Base-by-base conservation (phyloP, 1,284 basidiomycete species). In the Trichosporon coremiiforme region DNA sequence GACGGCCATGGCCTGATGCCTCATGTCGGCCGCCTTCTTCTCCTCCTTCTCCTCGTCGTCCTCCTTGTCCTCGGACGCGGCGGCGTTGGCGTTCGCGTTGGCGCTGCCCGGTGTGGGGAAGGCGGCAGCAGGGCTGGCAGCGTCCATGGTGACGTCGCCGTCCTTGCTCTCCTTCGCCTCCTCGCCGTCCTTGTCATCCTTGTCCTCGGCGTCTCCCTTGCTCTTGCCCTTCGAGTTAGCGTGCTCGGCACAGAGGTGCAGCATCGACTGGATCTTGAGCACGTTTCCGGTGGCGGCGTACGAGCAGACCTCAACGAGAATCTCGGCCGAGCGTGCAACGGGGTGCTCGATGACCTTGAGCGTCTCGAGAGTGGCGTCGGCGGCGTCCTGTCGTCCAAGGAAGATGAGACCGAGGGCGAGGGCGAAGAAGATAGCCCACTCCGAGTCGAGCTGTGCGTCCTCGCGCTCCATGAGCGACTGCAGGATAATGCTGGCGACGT, bases 251-350 rank as follows among this genome's bases (percentile, higher is more conserved):
- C 96, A 98, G 74, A 94, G 88, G 77, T 98, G 94, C 20, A 99
- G 87, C 88, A 99, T 92, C 64, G 87, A 87, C 81, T 99, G 97
- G 33, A 99, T 88, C 84, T 94, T 94, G 70, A 99, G 86, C 2
- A 98, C 96, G 79, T 98, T 97, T 47, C 96, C 95, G 0, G 94
- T 96, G 4, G 94, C 97, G 2, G 95, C 96, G 80, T 92, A 98
- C 2, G 95, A 90, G 81, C 95, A 98, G 63, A 93, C 92, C 77
- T 98, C 94, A 22, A 98, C 94, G 60, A 99, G 86, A 67, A 98
- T 91, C 76, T 94, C 91, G 0, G 94, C 92, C 66, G 94, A 93
- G 78, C 93, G 93, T 29, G 94, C 91, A 68, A 98, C 88, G 0
- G 93, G 92, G 79, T 98, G 94, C 68, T 96, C 92, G 73, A 99